Conservation (phyloP, 2,329 filamentous ascomycete genomes). For the Cytospora leucostoma region DNA sequence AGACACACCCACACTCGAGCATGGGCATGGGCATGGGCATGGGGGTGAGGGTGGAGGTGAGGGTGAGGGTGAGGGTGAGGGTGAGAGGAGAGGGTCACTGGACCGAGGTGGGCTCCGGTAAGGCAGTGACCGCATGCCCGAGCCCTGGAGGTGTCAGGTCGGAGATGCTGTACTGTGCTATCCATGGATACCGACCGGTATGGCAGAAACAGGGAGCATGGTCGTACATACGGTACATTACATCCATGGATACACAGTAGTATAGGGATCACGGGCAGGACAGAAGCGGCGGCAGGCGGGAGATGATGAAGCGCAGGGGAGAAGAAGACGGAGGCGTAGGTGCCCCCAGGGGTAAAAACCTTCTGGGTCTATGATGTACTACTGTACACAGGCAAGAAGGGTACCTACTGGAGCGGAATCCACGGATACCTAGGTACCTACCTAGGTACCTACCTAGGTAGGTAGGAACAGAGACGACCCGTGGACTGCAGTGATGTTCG, state of each 20-base stretch:
- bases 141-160: slow-evolving; percentile 1
- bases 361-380: not conserved
- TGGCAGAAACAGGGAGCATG: not conserved
- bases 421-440: no score
- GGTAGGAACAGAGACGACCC: not conserved
- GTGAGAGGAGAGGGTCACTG: not conserved
- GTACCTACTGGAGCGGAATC: no score
- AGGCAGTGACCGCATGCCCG: slow-evolving; percentile 16
- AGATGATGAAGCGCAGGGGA: slow-evolving; percentile 17
- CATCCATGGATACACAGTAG: no score
- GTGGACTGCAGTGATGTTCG: not conserved
- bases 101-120: slow-evolving; percentile 15
- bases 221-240: not conserved
- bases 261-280: not conserved
- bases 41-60: no score
- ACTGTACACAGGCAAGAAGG: not conserved
- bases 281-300: slow-evolving; percentile 9
- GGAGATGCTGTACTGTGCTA: not conserved
- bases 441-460: no score
- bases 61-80: no score
- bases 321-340: not conserved
- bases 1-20: not conserved
- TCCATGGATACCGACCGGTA: no score
- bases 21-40: not conserved
- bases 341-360: not conserved